Base-by-base conservation (phyloP, 192 early-diverging fungal species). In the Backusella circina region DNA sequence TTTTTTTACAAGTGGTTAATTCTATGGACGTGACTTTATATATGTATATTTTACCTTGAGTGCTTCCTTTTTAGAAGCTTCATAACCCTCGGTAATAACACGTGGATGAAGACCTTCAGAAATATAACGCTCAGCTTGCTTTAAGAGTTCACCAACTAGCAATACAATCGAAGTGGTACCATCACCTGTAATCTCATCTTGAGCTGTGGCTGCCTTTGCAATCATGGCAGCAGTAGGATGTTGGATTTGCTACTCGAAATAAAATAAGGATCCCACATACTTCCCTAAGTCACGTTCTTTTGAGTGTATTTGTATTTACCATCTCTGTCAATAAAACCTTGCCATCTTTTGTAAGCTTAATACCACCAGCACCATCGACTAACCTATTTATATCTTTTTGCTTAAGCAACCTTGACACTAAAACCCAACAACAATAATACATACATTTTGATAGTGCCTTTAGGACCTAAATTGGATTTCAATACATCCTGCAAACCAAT, bases 191-290 rank as follows among this genome's bases (percentile, higher is more conserved):
- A 99, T 92, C 77, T 99, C 98, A 86, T 99, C 98, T 85, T 99
- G 98, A 31, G 97, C 97, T 26, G 96, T 98, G 1, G 98, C 96
- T n/a, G 98, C 95, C 18, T 96, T 90, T 28, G 98, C 98, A 83
- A 99, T 98, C 98, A 99, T 99, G 72, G 94, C 93, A 28, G 98
- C 98, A 4, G 97, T 98, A 7, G 98, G 98, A 84, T 99, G 96
- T 93, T 98, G 97, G 84, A 99, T 99, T 97, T 99, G 98, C 95
- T 95, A 81, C 37, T 32, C 18, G 12, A 38, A 68, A 68, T 36
- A 26, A 37, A 26, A 16, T 18, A n/a, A 51, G 13, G 28, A 30
- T 18, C 32, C 15, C n/a, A 5, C 3, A 28, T 51, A 13, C 8
- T 41, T 41, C 8, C 23, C 2, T 57, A 12, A 15, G 15, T 44